phyloP scores from a whole-genome alignment of 23 red algal species.

The Pyropia haitanensis region DNA sequence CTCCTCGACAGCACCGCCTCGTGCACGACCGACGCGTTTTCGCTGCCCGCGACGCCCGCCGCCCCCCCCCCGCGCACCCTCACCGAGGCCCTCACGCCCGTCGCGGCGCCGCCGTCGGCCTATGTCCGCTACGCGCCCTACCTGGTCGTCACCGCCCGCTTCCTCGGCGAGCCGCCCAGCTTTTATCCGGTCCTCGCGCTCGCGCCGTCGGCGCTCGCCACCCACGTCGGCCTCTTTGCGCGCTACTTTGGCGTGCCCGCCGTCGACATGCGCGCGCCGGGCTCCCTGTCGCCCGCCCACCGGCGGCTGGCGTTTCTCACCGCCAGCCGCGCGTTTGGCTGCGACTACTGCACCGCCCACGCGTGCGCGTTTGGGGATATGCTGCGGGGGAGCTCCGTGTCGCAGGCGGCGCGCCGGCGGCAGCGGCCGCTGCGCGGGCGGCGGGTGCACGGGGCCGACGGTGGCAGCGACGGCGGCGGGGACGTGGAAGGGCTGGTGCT shows the following conservation, averaged over 20 bases:
- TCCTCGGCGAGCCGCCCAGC: slow-evolving; percentile 15
- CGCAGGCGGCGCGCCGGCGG: background rate
- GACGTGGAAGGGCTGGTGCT: background rate
- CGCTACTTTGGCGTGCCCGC: slow-evolving; percentile 2
- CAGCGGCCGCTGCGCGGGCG: background rate
- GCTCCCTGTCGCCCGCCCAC: slow-evolving; percentile 5
- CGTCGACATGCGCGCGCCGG: slow-evolving; percentile 6
- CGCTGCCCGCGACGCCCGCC: too few relatives aligned
- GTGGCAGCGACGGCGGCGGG: too few relatives aligned
- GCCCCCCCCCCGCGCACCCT: too few relatives aligned
- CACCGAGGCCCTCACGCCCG: too few relatives aligned
- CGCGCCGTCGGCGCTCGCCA: slow-evolving; percentile 8
- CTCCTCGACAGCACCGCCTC: too few relatives aligned
- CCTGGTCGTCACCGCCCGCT: slow-evolving; percentile 8
- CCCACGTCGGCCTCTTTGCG: slow-evolving; percentile 16
- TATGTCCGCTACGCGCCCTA: background rate
- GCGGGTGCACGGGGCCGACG: too few relatives aligned
- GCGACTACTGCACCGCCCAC: slow-evolving; percentile 35
- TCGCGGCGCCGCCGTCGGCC: too few relatives aligned
- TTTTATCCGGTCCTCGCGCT: slow-evolving; percentile 20
- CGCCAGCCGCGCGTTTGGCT: slow-evolving; percentile 21
- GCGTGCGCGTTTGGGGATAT: slow-evolving; percentile 22
- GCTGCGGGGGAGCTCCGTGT: background rate
- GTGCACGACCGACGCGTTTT: too few relatives aligned
- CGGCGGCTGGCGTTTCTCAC: slow-evolving; percentile 19